A percentile compares a stretch with the other conserved stretches of the same genome.
Evolutionary conservation across 805 yeast species (phyloP).

Genomic region (Candida alai): DNA sequence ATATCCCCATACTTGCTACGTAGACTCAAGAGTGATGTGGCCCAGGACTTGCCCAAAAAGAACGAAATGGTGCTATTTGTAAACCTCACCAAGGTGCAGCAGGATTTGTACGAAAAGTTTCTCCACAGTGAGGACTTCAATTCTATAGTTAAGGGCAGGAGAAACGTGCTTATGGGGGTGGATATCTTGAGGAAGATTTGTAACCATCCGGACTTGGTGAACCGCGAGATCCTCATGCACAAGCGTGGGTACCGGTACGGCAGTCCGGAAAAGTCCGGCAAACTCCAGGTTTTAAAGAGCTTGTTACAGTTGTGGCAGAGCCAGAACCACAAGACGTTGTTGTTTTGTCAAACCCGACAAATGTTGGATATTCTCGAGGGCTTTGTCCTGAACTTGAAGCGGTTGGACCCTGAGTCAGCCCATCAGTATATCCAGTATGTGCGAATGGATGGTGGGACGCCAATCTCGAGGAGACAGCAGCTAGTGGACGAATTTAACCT

Average conservation of each 20-base stretch:
- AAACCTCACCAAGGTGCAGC: conserved; percentile 72
- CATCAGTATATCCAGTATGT: conserved; percentile 52
- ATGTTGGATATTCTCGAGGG: conserved; percentile 85
- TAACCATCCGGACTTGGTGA: conserved; percentile 88
- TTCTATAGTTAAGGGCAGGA: conserved; percentile 67
- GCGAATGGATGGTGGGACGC: conserved; percentile 94
- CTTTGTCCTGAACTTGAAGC: conserved; percentile 45
- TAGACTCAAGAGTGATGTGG: conserved; percentile 89
- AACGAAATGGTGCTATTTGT: conserved; percentile 93
- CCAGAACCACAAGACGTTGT: conserved; percentile 72
- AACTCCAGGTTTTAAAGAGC: conserved; percentile 82
- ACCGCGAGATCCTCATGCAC: conserved; percentile 35
- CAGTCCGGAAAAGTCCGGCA: conserved; percentile 68
- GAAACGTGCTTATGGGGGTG: conserved; percentile 85
- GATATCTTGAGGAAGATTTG: conserved; percentile 89
- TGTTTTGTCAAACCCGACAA: conserved; percentile 92
- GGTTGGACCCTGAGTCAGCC: background rate
- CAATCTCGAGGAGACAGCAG: conserved; percentile 68
- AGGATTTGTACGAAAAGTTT: conserved; percentile 68
- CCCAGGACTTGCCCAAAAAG: conserved; percentile 89
- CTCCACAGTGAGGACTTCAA: conserved; percentile 70
- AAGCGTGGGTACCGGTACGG: conserved; percentile 45
- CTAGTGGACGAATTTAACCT: conserved; percentile 80
- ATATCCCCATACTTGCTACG: conserved; percentile 87
- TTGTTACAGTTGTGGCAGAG: conserved; percentile 70